phyloP scores from a whole-genome alignment of 768 basidiomycete genomes.

The Leccinum rimulosum region DNA sequence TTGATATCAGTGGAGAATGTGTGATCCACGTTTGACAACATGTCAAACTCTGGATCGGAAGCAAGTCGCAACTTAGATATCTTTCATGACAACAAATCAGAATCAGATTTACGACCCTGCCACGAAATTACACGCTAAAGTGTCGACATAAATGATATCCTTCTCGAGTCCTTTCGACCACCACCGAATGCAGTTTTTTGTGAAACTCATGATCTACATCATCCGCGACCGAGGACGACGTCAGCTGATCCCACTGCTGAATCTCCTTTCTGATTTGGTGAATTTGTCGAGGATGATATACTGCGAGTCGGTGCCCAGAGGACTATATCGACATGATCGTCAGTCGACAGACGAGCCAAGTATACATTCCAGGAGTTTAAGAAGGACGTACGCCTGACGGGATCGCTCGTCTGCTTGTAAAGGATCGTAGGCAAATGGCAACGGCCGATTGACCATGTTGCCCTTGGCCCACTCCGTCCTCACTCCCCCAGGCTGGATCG shows the following conservation, averaged over 20 bases:
- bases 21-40: no score
- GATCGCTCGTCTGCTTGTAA: constrained; percentile 4
- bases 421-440: constrained; percentile 18
- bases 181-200: no score
- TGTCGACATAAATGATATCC: no score
- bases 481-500: constrained; percentile 19
- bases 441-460: constrained; percentile 11
- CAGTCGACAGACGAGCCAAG: not conserved
- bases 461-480: constrained; percentile 22
- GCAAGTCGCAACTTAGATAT: no score
- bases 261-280: constrained; percentile 15
- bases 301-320: constrained; percentile 21
- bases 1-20: no score
- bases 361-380: no score
- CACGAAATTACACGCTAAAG: no score
- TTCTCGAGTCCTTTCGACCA: no score
- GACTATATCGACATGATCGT: constrained; percentile 15
- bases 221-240: constrained; percentile 18
- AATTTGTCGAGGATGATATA: constrained; percentile 15
- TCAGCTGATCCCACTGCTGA: constrained; percentile 13
- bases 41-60: no score
- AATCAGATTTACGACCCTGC: no score
- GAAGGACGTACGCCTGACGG: constrained; percentile 12
- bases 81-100: no score
- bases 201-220: constrained; percentile 13